Evolutionary conservation across 345 rosid species (phyloP).

Genomic region (Melastoma malabathricum): DNA sequence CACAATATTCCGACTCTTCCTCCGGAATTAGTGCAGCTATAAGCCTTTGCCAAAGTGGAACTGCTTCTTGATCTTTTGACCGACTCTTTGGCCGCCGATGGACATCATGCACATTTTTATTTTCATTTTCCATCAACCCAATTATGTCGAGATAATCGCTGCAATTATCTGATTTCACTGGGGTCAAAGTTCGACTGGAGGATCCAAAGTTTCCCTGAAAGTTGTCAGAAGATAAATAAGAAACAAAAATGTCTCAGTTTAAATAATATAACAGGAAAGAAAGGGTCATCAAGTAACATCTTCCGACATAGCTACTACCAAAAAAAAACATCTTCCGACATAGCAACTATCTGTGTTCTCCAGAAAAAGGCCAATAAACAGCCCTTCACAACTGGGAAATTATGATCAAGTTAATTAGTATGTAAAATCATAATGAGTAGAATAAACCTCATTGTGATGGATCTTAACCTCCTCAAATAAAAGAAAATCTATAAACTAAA

Average conservation of each 20-base stretch:
- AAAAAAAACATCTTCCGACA: too few species aligned
- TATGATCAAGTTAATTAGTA: too few species aligned
- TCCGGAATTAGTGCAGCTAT: constrained; percentile 78
- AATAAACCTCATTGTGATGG: too few species aligned
- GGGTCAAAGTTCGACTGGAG: constrained; percentile 9
- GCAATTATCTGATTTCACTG: constrained; percentile 15
- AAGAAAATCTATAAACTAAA: too few species aligned
- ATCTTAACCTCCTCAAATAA: too few species aligned
- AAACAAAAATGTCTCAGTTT: too few species aligned
- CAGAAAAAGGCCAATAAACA: too few species aligned
- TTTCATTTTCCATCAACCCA: constrained; percentile 20
- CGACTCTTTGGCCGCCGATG: constrained; percentile 20
- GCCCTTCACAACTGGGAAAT: too few species aligned
- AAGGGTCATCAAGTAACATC: background rate
- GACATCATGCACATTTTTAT: constrained; percentile 12
- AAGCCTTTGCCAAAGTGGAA: constrained; percentile 65
- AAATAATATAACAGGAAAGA: constrained; percentile 3
- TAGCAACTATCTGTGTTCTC: too few species aligned
- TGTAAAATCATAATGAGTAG: too few species aligned
- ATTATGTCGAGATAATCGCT: constrained; percentile 14
- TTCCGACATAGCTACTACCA: too few species aligned
- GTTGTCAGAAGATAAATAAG: background rate
- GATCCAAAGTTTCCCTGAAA: constrained; percentile 32
- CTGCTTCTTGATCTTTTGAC: constrained; percentile 22
- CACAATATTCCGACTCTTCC: constrained; percentile 28